Conservation (phyloP, 2,329 filamentous ascomycete species). For the Nemania sp. region DNA sequence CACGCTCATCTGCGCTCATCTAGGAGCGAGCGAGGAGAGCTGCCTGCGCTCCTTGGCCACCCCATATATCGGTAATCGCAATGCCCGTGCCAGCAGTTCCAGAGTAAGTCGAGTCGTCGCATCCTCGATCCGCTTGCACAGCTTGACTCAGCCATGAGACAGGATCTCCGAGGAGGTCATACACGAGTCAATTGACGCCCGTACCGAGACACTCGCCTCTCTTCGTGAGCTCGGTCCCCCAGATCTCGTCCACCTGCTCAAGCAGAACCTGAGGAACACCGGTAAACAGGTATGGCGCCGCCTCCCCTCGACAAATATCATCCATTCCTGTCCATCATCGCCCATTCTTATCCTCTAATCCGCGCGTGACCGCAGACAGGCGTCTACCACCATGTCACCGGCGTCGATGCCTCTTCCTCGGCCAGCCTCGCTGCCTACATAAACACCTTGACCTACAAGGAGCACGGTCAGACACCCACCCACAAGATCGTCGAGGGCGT, state of each 20-base stretch:
- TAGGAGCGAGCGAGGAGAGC: conserved; percentile 25
- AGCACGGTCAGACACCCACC: conserved; percentile 73
- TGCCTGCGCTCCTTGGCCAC: conserved; percentile 22
- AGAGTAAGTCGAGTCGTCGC: conserved; percentile 34
- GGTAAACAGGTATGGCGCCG: conserved; percentile 53
- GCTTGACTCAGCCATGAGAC: conserved; percentile 9
- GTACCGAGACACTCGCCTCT: conserved; percentile 83
- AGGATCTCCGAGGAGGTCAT: conserved; percentile 94
- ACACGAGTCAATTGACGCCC: conserved; percentile 87
- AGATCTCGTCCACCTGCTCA: conserved; percentile 93
- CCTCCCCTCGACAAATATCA: too few relatives aligned
- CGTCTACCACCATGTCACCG: conserved; percentile 97
- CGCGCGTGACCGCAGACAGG: conserved; percentile 64
- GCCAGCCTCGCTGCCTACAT: conserved; percentile 97
- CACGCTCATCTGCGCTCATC: neutral
- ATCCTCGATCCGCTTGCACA: neutral
- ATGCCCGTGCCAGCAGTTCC: conserved; percentile 44
- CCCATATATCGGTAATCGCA: conserved; percentile 14
- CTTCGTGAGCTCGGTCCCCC: conserved; percentile 94
- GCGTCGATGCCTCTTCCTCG: conserved; percentile 95
- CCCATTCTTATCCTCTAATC: conserved; percentile 15
- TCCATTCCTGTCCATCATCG: conserved; percentile 37
- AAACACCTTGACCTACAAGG: conserved; percentile 92
- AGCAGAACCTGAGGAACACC: conserved; percentile 64
- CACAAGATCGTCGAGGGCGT: conserved; percentile 92